These are phyloP conservation scores for Solioccasus polychromus DNA, from an alignment of 768 basidiomycete genomes.

Conservation along the genomic window DNA sequence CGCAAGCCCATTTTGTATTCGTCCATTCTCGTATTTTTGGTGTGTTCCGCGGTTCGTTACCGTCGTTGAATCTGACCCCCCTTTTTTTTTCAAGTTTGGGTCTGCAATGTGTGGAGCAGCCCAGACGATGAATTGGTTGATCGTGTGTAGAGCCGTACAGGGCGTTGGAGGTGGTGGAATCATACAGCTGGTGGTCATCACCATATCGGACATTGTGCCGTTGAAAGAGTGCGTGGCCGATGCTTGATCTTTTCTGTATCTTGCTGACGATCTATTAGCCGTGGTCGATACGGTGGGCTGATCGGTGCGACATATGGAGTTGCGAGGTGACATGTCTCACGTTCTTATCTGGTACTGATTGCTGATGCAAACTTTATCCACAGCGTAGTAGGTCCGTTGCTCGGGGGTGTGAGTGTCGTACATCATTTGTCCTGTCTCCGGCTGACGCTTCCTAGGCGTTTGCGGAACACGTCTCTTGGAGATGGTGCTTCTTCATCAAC, in stretches of 20 bases:
- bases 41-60: slow-evolving; percentile 28
- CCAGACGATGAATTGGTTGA: slow-evolving; percentile 74
- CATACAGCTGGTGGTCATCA: slow-evolving; percentile 73
- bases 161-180: slow-evolving; percentile 84
- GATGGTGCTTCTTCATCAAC: slow-evolving; percentile 81
- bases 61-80: neutral
- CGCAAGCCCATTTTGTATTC: slow-evolving; percentile 71
- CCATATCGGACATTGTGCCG: slow-evolving; percentile 79
- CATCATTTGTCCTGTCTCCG: neutral
- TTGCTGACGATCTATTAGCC: slow-evolving; percentile 40
- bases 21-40: slow-evolving; percentile 66
- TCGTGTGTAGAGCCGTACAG: slow-evolving; percentile 74
- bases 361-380: neutral
- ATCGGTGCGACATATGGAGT: slow-evolving; percentile 80
- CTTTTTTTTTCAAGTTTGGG: slow-evolving; percentile 55
- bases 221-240: slow-evolving; percentile 62
- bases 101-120: slow-evolving; percentile 82
- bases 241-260: neutral
- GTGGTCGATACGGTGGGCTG: slow-evolving; percentile 75
- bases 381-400: slow-evolving; percentile 73
- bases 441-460: slow-evolving; percentile 44
- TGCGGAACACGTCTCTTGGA: slow-evolving; percentile 71
- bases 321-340: slow-evolving; percentile 37
- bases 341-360: neutral
- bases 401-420: slow-evolving; percentile 65